Conservation (phyloP, 768 basidiomycete genomes). For the Grammothele lineata region DNA sequence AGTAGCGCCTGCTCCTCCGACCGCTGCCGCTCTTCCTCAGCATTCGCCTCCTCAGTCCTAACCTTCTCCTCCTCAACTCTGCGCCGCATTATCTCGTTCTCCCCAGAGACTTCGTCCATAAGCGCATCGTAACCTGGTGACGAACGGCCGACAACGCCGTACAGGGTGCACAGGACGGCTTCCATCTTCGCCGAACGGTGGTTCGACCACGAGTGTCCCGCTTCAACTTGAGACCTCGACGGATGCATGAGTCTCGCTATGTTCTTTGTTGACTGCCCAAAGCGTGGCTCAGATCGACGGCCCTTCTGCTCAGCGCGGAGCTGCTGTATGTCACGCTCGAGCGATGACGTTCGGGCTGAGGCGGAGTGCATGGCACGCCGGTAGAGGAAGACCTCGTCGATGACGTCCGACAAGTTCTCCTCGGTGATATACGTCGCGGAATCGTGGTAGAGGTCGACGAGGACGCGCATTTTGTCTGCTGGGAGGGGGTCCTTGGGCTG, state of each 20-base stretch:
- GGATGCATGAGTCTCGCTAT: too few relatives aligned
- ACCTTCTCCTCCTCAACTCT: conserved; percentile 5
- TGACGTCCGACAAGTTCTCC: conserved; percentile 59
- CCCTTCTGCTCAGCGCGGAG: too few relatives aligned
- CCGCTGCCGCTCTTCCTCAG: too few relatives aligned
- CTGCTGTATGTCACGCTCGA: too few relatives aligned
- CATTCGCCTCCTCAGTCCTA: too few relatives aligned
- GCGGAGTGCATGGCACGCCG: too few relatives aligned
- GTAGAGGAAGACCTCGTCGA: conserved; percentile 58
- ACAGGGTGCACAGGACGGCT: conserved; percentile 48
- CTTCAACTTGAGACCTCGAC: too few relatives aligned
- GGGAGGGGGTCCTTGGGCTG: conserved; percentile 35
- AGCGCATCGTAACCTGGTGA: conserved; percentile 45
- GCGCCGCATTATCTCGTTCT: conserved; percentile 13
- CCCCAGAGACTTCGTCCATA: conserved; percentile 35
- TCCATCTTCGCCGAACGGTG: conserved; percentile 30
- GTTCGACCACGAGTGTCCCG: conserved; percentile 20
- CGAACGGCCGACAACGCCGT: conserved; percentile 38
- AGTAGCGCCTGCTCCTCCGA: too few relatives aligned
- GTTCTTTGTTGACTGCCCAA: too few relatives aligned
- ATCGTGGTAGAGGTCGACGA: conserved; percentile 77
- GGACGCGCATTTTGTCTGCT: conserved; percentile 58
- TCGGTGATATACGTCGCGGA: conserved; percentile 64
- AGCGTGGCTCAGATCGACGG: too few relatives aligned
- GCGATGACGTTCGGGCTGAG: too few relatives aligned